Conservation (phyloP, 2,329 filamentous ascomycete genomes). For the Aaosphaeria pasadenensis region DNA sequence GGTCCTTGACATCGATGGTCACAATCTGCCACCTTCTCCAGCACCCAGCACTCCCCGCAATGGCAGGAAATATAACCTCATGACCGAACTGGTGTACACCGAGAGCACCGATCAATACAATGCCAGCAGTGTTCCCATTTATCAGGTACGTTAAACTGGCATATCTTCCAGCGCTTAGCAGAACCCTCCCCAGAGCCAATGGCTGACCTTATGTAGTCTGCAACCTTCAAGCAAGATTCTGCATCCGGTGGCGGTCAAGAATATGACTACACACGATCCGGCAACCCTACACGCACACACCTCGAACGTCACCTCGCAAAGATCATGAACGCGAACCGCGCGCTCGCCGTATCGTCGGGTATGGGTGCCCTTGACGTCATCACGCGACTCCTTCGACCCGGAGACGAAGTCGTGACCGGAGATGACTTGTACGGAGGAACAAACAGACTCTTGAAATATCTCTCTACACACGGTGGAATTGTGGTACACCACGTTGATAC, state of each 20-base stretch:
- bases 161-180: too few relatives aligned
- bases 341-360: conserved; percentile 89
- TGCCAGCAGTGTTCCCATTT: conserved; percentile 92
- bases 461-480: conserved; percentile 86
- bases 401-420: conserved; percentile 95
- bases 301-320: conserved; percentile 96
- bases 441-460: conserved; percentile 87
- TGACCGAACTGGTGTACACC: conserved; percentile 94
- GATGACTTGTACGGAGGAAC: conserved; percentile 96
- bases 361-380: conserved; percentile 99
- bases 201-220: conserved; percentile 59
- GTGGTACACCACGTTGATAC: conserved; percentile 96
- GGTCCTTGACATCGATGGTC: conserved; percentile 39
- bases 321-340: conserved; percentile 94
- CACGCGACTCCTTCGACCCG: conserved; percentile 81
- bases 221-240: conserved; percentile 93
- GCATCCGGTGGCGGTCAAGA: conserved; percentile 75
- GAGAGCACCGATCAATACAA: conserved; percentile 97
- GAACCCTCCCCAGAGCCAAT: too few relatives aligned
- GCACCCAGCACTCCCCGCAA: conserved; percentile 86
- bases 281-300: conserved; percentile 94
- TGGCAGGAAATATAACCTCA: conserved; percentile 85
- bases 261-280: conserved; percentile 98
- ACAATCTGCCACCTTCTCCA: conserved; percentile 60
- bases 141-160: conserved; percentile 58